phyloP scores from a whole-genome alignment of 371 early-diverging fungal genomes.

The Lichtheimia ramosa region DNA sequence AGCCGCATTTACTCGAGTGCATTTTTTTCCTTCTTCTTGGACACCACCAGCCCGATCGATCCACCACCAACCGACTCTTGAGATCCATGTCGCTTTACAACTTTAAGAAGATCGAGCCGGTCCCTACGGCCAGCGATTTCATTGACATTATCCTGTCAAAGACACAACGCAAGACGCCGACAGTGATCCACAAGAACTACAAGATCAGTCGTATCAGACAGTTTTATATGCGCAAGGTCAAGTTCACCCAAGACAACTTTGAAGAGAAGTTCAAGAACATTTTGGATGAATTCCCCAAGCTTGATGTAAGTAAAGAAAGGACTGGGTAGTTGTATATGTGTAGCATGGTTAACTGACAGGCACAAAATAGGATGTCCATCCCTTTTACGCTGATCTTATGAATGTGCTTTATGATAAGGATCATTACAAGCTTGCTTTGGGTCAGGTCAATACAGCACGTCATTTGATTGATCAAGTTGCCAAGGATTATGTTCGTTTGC shows the following conservation, averaged over 20 bases:
- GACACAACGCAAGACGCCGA: conserved; percentile 99
- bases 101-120: conserved; percentile 97
- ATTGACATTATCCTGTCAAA: conserved; percentile 98
- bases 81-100: conserved; percentile 73
- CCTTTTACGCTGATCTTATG: conserved; percentile 99
- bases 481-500: conserved; percentile 96
- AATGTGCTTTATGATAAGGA: conserved; percentile 99
- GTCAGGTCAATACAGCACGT: conserved; percentile 98
- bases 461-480: conserved; percentile 96
- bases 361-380: conserved; percentile 91
- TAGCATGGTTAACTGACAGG: neutral
- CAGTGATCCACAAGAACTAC: conserved; percentile 96
- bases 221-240: conserved; percentile 99
- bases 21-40: too few relatives aligned
- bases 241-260: conserved; percentile 98
- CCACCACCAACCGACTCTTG: too few relatives aligned
- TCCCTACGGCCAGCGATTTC: conserved; percentile 93
- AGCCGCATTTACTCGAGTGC: too few relatives aligned
- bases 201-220: conserved; percentile 96
- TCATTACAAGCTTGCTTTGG: conserved; percentile 99
- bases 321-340: neutral
- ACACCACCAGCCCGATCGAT: too few relatives aligned
- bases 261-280: conserved; percentile 95
- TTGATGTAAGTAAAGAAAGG: conserved; percentile 84
- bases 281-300: conserved; percentile 96